Evolutionary conservation across 208 protist species (phyloP), one percentile per base, ranked within the genome.

Genomic region (Jaenimonas drosophilae): DNA sequence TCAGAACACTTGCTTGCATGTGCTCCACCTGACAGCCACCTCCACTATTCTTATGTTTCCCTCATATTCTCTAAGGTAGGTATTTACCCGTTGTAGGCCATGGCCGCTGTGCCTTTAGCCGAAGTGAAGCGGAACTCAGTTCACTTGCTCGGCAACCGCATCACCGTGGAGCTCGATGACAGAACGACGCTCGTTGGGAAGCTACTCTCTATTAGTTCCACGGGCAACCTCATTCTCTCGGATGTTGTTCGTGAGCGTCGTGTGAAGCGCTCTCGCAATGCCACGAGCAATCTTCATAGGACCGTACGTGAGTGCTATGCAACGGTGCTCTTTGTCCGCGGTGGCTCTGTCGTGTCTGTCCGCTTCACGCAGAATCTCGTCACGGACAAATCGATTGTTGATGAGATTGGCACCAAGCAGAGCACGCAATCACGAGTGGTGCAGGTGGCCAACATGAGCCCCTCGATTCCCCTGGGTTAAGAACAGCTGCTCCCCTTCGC

Each of bases 311-410:
- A 84, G 64, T 84, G 68, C 54, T 93, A 88, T 54, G 45, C 61
- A 6, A 55, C 58, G 1, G 74, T 88, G 1, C 25, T 93, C 4
- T 89, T 93, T 69, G 65, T 93, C 16, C 76, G 80, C 2, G 80
- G 77, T 6, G 54, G 58, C 56, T 76, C 64, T 40, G 57, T 93
- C 23, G 41, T 73, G 14, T 49, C 65, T 2, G 54, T 93, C 14
- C 43, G 64, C 4, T 76, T 85, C 65, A 70, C 70, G 33, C 77
- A 59, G 42, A 62, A 71, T 26, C 48, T 93, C 23, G 77, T 73
- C 11, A 79, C 72, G 24, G 75, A 89, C 33, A 74, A 63, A 32
- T 56, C 50, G 0, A 71, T 93, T 4, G 49, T 88, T 1, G 75
- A 89, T n/a, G 55, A 54, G 5, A 45, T 87, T 14, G 64, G 58